Evolutionary conservation across 2,329 filamentous ascomycete genomes (phyloP).

Genomic region (Bipolaris sorokiniana): DNA sequence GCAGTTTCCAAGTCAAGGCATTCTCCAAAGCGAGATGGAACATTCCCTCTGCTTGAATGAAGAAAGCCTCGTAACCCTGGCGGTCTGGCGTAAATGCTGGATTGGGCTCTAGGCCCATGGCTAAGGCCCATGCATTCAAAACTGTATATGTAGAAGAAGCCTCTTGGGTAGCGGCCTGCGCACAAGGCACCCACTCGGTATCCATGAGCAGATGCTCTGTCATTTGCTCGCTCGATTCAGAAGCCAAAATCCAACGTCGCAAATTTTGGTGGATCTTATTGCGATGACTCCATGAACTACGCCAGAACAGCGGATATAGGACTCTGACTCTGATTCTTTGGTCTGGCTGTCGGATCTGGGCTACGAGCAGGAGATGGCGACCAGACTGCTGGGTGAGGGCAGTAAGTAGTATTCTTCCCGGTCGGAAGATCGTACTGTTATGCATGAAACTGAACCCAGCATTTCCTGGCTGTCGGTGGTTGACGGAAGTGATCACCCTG

Average conservation of each 20-base stretch:
- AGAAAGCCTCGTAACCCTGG: constrained; percentile 5
- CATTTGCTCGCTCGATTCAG: constrained; percentile 1
- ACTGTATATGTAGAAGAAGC: constrained; percentile 11
- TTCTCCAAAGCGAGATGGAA: constrained; percentile 12
- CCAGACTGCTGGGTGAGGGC: neutral
- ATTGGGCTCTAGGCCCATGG: constrained; percentile 21
- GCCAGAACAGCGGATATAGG: constrained; percentile 17
- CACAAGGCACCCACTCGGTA: constrained; percentile 9
- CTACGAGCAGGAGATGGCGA: constrained; percentile 6
- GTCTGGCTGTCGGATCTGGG: neutral
- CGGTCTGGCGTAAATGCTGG: constrained; percentile 5
- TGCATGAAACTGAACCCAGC: constrained; percentile 14
- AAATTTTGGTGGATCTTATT: neutral
- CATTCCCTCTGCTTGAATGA: constrained; percentile 9
- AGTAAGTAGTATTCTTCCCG: constrained; percentile 16
- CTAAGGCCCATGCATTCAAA: constrained; percentile 29
- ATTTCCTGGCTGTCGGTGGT: constrained; percentile 7
- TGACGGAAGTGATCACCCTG: constrained; percentile 15
- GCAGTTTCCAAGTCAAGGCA: constrained; percentile 15
- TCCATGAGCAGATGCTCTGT: neutral
- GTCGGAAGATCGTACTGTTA: neutral
- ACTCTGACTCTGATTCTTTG: constrained; percentile 10
- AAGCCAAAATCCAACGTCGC: neutral
- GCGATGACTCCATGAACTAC: neutral
- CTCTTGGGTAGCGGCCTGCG: constrained; percentile 1